Evolutionary conservation across 192 early-diverging fungal species (phyloP).

Genomic region (Coemansia sp.): DNA sequence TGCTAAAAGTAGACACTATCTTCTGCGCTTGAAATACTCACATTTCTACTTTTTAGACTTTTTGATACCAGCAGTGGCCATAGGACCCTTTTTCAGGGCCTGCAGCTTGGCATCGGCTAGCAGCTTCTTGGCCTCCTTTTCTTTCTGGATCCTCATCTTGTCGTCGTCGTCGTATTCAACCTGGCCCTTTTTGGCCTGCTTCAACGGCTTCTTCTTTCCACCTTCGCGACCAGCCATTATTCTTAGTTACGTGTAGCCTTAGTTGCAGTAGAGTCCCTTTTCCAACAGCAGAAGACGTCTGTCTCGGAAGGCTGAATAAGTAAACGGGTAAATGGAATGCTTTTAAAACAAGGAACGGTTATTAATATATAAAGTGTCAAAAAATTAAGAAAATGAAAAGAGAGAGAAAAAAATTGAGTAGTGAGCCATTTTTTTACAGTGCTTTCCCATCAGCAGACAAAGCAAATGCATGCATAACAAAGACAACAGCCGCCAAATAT

Average conservation of each 20-base stretch:
- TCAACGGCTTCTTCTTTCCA: conserved; percentile 88
- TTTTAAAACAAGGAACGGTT: neutral
- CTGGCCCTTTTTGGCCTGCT: conserved; percentile 73
- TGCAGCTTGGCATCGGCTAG: conserved; percentile 72
- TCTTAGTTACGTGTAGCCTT: neutral
- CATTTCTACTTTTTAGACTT: conserved; percentile 69
- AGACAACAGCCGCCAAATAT: neutral
- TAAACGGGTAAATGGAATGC: neutral
- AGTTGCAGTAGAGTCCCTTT: neutral
- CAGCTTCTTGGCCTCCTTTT: conserved; percentile 75
- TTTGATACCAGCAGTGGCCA: conserved; percentile 71
- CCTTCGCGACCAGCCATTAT: conserved; percentile 55
- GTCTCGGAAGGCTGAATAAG: too few relatives aligned
- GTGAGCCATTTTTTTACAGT: neutral
- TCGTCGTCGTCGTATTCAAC: conserved; percentile 74
- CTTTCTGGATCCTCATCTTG: conserved; percentile 74
- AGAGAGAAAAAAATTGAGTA: neutral
- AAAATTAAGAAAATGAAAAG: neutral
- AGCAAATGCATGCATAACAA: neutral
- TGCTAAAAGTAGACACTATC: neutral
- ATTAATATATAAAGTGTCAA: neutral
- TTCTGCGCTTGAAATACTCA: neutral
- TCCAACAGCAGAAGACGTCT: neutral
- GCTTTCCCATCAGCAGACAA: too few relatives aligned
- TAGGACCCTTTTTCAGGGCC: conserved; percentile 62